Base-by-base conservation (phyloP, 305 asterid species). In the Andrographis paniculata region DNA sequence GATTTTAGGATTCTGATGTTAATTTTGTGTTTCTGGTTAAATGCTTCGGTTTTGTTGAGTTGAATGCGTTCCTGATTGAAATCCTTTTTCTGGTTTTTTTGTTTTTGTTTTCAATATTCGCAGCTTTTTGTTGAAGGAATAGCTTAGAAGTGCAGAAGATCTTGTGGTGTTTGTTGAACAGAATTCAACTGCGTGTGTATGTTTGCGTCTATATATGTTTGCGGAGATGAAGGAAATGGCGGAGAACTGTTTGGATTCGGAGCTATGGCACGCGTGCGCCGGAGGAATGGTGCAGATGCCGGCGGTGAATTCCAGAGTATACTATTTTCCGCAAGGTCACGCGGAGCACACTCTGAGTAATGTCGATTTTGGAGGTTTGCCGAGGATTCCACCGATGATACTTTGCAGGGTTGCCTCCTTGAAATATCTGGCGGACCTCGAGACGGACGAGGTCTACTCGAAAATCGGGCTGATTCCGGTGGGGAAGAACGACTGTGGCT, bases 211-310 rank as follows among this genome's bases (percentile, higher is more conserved):
- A n/a, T n/a, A n/a, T n/a, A n/a, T n/a, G n/a, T n/a, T n/a, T n/a
- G n/a, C n/a, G n/a, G n/a, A n/a, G 39, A 73, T 64, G 81, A 64
- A 68, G 67, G 87, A 78, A 64, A 49, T 45, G 60, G 54, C 56
- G 39, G 94, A 76, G 63, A 80, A 67, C 55, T 58, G 55, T 57
- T 57, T 84, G 76, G 87, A 84, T 49, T 68, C 87, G 3, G 85
- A 80, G 68, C 59, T 84, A 28, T 87, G 96, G 96, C 94, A 87
- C 46, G 96, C 95, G 9, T 84, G 94, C 48, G 96, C 96, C 0
- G 96, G 96, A 24, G 89, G 85, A 18, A 80, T 84, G 93, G 91
- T 79, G 42, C 87, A 78, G 55, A 72, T 78, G 76, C 96, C 95
- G 57, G 50, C 51, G 30, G 77, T 76, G 62, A 76, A 84, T 69